Conservation (phyloP, 2,329 filamentous ascomycete genomes). For the Claviceps humidiphila region DNA sequence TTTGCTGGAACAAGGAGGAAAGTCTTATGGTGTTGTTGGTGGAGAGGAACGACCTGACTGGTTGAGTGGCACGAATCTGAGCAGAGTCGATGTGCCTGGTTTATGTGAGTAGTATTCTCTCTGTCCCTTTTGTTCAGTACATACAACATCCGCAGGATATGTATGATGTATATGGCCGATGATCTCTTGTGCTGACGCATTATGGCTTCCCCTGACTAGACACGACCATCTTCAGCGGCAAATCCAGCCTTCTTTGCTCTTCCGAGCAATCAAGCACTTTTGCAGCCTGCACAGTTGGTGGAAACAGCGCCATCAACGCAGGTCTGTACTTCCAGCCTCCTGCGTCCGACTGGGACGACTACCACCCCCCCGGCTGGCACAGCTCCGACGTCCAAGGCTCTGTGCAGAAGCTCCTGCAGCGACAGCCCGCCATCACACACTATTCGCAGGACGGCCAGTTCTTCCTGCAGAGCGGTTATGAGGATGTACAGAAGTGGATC, state of each 20-base stretch:
- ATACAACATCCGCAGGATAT: too few relatives aligned
- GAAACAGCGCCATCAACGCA: constrained; percentile 39
- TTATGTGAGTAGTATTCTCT: constrained; percentile 21
- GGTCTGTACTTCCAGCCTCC: constrained; percentile 40
- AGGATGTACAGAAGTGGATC: constrained; percentile 34
- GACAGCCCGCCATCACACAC: constrained; percentile 28
- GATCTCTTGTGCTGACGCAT: background rate
- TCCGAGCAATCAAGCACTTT: constrained; percentile 25
- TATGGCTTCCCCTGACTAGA: constrained; percentile 21
- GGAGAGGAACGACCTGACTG: constrained; percentile 33
- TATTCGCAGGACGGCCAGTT: constrained; percentile 31
- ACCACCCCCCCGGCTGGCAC: constrained; percentile 37
- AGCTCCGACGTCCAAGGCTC: constrained; percentile 32
- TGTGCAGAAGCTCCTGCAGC: constrained; percentile 28
- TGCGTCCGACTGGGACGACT: constrained; percentile 36
- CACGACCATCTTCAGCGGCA: constrained; percentile 33
- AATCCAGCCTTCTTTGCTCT: constrained; percentile 27
- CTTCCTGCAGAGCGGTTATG: constrained; percentile 30
- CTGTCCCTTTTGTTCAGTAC: too few relatives aligned
- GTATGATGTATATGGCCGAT: background rate
- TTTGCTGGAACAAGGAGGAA: constrained; percentile 36
- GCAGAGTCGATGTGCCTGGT: constrained; percentile 39
- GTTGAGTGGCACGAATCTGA: constrained; percentile 32
- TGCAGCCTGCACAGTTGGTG: constrained; percentile 37
- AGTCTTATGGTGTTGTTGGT: constrained; percentile 35